Base-by-base conservation (phyloP, 257 asterid species). In the Thymus mandschuricus region DNA sequence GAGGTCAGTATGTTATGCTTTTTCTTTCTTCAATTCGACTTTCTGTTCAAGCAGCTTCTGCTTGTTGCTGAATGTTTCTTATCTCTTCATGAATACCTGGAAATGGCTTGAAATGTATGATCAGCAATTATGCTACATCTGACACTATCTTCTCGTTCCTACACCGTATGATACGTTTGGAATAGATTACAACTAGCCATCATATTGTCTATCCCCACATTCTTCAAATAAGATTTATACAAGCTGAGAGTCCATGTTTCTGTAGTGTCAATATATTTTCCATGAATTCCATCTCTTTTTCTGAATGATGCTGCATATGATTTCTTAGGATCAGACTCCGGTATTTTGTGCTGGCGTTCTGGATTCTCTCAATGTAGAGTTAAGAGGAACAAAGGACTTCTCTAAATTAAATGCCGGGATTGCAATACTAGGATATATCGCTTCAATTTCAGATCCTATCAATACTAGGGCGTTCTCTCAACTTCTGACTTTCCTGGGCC, bases 311-410 rank as follows among this genome's bases (percentile, higher is more conserved):
- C 49, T 74, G 35, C 58, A 27, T 11, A 4, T 54, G 68, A 72
- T 71, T 75, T 73, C 64, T 58, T 87, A 94, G 97, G 91, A 69
- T 31, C 88, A 84, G 43, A 85, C 95, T 69, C 76, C 89, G 34
- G 78, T 75, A 48, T 94, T 94, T 72, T 91, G 91, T 81, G 87
- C 71, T 40, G 89, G 89, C 29, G 75, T 91, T 75, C 68, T 94
- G 83, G 92, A 83, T 61, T 85, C 90, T 79, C 89, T 94, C 43
- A 67, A 82, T 43, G 51, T 59, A 6, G 99, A 91, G 84, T 73
- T 94, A 83, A 89, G 82, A 85, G 96, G 89, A 80, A 84, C 97
- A 2, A 94, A 84, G 83, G 97, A 91, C 71, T 85, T 91, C 86
- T 76, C 89, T 1, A 94, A 91, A 79, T 81, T 94, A 66, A 84